Percentiles rank a stretch among this genome's conserved stretches.
phyloP scores from a whole-genome alignment of 768 basidiomycete species.

The Leccinum olivaceopallidum region DNA sequence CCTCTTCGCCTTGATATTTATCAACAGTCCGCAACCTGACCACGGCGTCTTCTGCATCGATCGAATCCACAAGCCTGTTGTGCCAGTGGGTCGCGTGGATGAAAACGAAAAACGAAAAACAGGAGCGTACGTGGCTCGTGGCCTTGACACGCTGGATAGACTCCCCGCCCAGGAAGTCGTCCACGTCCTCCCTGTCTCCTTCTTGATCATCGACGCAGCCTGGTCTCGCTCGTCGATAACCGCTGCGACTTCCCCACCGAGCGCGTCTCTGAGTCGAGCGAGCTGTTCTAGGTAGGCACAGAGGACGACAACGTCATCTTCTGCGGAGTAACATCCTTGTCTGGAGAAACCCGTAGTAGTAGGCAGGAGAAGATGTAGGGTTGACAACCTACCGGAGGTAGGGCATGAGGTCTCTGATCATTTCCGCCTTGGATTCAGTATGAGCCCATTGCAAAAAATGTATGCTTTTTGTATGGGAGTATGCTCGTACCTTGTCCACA shows the following conservation, averaged over 20 bases:
- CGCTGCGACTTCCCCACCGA: constrained; percentile 52
- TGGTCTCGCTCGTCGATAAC: constrained; percentile 71
- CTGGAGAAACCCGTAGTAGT: constrained; percentile 20
- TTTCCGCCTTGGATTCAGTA: too few relatives aligned
- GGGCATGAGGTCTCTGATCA: too few relatives aligned
- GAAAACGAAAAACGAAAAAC: not conserved
- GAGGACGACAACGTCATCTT: constrained; percentile 54
- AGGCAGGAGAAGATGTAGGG: not conserved
- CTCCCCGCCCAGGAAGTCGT: constrained; percentile 17
- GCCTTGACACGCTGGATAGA: constrained; percentile 51
- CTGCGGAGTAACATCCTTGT: constrained; percentile 47
- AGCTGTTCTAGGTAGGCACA: constrained; percentile 56
- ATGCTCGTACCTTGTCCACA: too few relatives aligned
- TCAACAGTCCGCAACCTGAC: constrained; percentile 74
- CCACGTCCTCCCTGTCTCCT: constrained; percentile 36
- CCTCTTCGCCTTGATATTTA: constrained; percentile 78
- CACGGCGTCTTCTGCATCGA: constrained; percentile 22
- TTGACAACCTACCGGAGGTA: constrained; percentile 31
- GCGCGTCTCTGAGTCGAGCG: constrained; percentile 42
- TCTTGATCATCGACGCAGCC: constrained; percentile 55
- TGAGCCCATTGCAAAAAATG: too few relatives aligned
- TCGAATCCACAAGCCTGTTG: not conserved
- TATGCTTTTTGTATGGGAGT: too few relatives aligned
- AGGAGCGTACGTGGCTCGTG: constrained; percentile 46
- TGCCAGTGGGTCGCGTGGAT: too few relatives aligned